Evolutionary conservation across 768 basidiomycete species (phyloP), one percentile per base, ranked within the genome.

Genomic region (Neoboletus subvelutipes): DNA sequence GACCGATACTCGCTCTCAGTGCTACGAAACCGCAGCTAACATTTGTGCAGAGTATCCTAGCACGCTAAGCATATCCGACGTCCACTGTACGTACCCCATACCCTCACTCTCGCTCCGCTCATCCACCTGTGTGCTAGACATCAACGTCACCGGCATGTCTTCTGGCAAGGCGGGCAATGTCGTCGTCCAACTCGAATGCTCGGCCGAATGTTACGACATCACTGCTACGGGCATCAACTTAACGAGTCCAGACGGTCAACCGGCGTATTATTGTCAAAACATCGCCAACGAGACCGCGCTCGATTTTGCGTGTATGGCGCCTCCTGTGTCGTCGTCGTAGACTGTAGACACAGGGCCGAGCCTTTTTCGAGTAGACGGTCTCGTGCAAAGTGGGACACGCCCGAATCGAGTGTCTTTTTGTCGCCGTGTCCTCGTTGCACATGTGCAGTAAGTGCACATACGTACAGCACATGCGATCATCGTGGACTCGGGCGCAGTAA

Each of bases 111-210:
- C 2, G 1, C 1, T 13, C 7, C 13, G 2, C 36, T 26, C 12
- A n/a, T 18, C 10, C 46, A 34, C n/a, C 4, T 18, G 12, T 39
- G 48, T 26, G 40, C 33, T 49, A 76, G 70, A 70, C 61, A 70
- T 75, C 55, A 75, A 78, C 57, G 66, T 80, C 42, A 71, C 70
- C 1, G 80, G 80, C 5, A 76, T 68, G 7, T 77, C 79, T 0
- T 79, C 78, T 15, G 80, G 78, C 1, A 55, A 64, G 1, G 58
- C 67, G 31, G 75, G 77, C 22, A 52, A 62, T 31, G 73, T 78
- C 7, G 78, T 80, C 50, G 78, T 71, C 37, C 70, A 75, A 31
- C 58, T 80, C 11, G 71, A 78, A 57, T 81, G 79, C 55, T 76
- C 77, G 4, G 60, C 67, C 2, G 64, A 68, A 33, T 77, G 76